Conservation (phyloP, 768 basidiomycete species). For the Mycena olivaceomarginata region DNA sequence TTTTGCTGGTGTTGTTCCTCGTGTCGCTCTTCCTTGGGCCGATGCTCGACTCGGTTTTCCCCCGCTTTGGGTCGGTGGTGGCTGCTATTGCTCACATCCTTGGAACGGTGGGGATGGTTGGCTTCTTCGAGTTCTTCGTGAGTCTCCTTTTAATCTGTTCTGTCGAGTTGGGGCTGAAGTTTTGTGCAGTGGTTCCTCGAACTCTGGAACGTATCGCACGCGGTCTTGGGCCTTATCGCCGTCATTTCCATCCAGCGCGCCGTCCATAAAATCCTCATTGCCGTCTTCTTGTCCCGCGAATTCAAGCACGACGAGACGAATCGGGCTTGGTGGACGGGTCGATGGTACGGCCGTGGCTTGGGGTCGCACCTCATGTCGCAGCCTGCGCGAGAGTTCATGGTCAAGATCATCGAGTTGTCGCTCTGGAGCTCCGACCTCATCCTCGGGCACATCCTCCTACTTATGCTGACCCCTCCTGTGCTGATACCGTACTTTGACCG, state of each 20-base stretch:
- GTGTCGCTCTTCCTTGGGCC: conserved; percentile 95
- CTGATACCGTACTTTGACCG: conserved; percentile 95
- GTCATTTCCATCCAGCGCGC: conserved; percentile 95
- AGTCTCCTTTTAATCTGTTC: conserved; percentile 52
- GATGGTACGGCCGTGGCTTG: conserved; percentile 97
- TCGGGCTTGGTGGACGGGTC: conserved; percentile 99
- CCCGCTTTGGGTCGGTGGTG: conserved; percentile 93
- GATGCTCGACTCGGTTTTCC: conserved; percentile 88
- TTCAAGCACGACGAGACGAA: conserved; percentile 99
- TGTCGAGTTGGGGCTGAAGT: conserved; percentile 41
- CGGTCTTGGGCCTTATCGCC: conserved; percentile 94
- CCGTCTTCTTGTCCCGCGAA: conserved; percentile 96
- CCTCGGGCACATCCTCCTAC: conserved; percentile 89
- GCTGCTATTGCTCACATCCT: conserved; percentile 92
- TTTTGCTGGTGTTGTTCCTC: conserved; percentile 91
- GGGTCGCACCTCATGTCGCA: conserved; percentile 95
- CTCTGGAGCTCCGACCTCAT: conserved; percentile 97
- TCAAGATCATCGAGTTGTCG: conserved; percentile 98
- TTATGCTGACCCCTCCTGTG: conserved; percentile 93
- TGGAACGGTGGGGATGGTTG: conserved; percentile 91
- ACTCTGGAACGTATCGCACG: conserved; percentile 93
- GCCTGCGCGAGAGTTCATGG: conserved; percentile 96
- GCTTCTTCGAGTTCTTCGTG: conserved; percentile 97
- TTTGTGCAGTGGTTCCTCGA: conserved; percentile 92
- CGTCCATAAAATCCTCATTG: conserved; percentile 95